A percentile compares a stretch with the other conserved stretches of the same genome.
Evolutionary conservation across 345 rosid species (phyloP).

Genomic region (Pseudoturritis turrita): DNA sequence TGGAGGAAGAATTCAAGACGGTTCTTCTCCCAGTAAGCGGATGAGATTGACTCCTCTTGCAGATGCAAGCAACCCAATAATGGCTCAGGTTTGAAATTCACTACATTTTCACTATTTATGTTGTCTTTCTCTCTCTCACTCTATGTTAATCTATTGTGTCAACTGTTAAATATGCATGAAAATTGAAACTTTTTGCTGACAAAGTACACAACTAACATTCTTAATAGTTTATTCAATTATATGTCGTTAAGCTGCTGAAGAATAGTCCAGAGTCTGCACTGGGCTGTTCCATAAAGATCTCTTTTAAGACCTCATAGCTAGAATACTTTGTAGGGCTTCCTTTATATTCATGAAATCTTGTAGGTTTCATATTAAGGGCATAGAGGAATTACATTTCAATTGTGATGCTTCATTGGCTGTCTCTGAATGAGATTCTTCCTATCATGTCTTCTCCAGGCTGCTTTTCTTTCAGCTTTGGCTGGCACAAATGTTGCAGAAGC

Average conservation of each 20-base stretch:
- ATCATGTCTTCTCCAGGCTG: constrained; percentile 51
- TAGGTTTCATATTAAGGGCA: neutral
- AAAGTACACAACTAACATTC: neutral
- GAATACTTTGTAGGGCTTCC: neutral
- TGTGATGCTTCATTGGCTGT: neutral
- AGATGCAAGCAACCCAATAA: constrained; percentile 97
- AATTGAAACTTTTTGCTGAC: neutral
- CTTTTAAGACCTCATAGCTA: neutral
- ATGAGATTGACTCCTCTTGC: constrained; percentile 74
- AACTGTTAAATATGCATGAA: neutral
- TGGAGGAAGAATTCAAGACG: constrained; percentile 31
- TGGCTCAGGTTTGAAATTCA: constrained; percentile 69
- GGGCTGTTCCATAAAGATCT: neutral
- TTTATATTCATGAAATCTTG: neutral
- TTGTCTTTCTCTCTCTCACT: neutral
- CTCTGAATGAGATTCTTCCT: neutral
- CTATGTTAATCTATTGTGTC: neutral
- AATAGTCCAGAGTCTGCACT: neutral
- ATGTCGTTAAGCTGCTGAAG: neutral
- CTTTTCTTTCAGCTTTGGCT: constrained; percentile 85
- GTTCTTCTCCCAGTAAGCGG: constrained; percentile 46
- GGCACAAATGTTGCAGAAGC: constrained; percentile 80
- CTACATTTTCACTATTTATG: neutral
- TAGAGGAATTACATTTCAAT: neutral
- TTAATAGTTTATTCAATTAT: neutral